Base-by-base conservation (phyloP, 805 yeast species). In the Pichia heedii region DNA sequence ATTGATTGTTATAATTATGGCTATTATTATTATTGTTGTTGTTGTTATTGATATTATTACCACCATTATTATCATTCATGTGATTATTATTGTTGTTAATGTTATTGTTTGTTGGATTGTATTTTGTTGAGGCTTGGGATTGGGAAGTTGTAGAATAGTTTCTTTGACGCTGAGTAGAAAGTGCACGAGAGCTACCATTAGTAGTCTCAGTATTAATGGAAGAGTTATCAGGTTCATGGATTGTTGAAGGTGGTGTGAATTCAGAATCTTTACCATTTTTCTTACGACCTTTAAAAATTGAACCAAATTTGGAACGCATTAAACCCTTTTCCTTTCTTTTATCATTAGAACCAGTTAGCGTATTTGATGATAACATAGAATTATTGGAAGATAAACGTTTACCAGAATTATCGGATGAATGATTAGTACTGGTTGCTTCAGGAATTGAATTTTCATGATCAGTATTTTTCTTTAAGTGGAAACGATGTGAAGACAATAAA, bases 231-330 rank as follows among this genome's bases (percentile, higher is more conserved):
- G 66, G 56, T 38, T 63, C 67, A 13, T 58, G 55, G 43, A 61
- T 62, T 1, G 54, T 41, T 18, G 40, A 33, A 15, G 56, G 50
- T 33, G 47, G 49, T 11, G 46, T 35, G 19, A 52, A 43, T 30
- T 44, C 53, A 9, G 16, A 15, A 37, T 67, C 66, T 48, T 69
- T 68, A 54, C 76, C 78, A 29, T 36, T 43, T 59, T 76, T 80
- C 50, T 77, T 74, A 37, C 83, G 80, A 33, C 61, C 55, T 41
- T 58, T 57, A 54, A 84, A 78, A 49, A 84, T 74, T 1, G 93
- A 81, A 10, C 94, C 94, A 44, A 84, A 81, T 54, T 68, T 78
- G 6, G 88, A 81, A 61, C 76, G 77, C 53, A 84, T 60, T 37
- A 70, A 71, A 37, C 60, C 33, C 41, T 54, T 56, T 50, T 68